A percentile compares a stretch with the other conserved stretches of the same genome.
Conservation (phyloP, 805 yeast genomes). For the Clavispora carvajalis region DNA sequence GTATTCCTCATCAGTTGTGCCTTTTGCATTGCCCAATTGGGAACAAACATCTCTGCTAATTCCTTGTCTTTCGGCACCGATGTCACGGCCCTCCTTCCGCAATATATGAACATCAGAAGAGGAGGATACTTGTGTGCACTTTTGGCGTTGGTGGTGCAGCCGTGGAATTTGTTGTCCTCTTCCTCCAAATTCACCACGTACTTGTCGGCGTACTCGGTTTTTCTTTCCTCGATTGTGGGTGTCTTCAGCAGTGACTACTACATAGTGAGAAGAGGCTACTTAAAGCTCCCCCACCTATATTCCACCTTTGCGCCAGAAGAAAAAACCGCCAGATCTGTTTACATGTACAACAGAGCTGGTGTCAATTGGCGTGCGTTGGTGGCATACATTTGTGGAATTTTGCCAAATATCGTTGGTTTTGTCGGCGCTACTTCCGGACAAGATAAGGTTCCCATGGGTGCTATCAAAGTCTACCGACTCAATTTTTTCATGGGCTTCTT, state of each 20-base stretch:
- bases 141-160: conserved; percentile 67
- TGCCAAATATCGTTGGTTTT: conserved; percentile 83
- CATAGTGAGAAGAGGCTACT: conserved; percentile 63
- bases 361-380: conserved; percentile 79
- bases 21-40: conserved; percentile 71
- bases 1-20: conserved; percentile 69
- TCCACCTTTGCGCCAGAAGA: conserved; percentile 34
- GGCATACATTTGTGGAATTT: conserved; percentile 75
- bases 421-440: conserved; percentile 73
- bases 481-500: conserved; percentile 76
- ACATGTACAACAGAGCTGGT: conserved; percentile 60
- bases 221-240: conserved; percentile 80
- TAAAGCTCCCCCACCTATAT: conserved; percentile 63
- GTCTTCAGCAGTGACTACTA: conserved; percentile 63
- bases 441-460: conserved; percentile 69
- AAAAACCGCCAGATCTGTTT: conserved; percentile 30
- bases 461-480: conserved; percentile 64
- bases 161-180: conserved; percentile 69
- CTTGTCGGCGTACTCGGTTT: conserved; percentile 74
- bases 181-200: conserved; percentile 75
- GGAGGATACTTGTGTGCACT: conserved; percentile 76
- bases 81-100: conserved; percentile 61
- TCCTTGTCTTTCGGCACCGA: conserved; percentile 71
- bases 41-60: conserved; percentile 72
- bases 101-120: conserved; percentile 66